These are phyloP conservation scores for Brasenia schreberi DNA, from an alignment of 164 flowering plant genomes.

Conservation along the genomic window DNA sequence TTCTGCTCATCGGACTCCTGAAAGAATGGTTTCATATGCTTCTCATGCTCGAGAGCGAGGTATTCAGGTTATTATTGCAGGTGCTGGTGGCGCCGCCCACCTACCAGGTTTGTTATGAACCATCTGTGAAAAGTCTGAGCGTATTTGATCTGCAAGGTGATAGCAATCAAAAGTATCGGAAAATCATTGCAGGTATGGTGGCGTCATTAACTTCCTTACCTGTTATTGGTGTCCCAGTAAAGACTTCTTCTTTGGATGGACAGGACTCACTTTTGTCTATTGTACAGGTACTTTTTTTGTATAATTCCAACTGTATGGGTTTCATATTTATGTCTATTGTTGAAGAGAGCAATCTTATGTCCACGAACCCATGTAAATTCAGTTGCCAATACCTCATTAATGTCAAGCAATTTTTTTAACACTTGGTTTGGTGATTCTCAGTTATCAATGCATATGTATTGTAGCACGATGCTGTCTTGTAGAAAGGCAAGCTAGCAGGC, in stretches of 20 bases:
- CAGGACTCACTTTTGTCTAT: conserved; percentile 88
- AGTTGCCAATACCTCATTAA: background rate
- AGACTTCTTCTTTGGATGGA: conserved; percentile 71
- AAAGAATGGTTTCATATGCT: conserved; percentile 80
- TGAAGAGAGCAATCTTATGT: background rate
- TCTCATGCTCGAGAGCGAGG: conserved; percentile 67
- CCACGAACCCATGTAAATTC: background rate
- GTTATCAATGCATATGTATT: background rate
- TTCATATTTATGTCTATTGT: background rate
- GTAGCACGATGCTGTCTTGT: background rate
- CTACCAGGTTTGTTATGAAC: conserved; percentile 55
- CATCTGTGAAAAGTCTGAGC: background rate
- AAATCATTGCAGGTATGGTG: conserved; percentile 61
- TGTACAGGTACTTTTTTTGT: conserved; percentile 56
- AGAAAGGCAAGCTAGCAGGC: no score
- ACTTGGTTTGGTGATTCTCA: background rate
- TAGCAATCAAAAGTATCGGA: background rate
- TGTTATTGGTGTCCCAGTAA: conserved; percentile 94
- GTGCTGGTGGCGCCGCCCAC: conserved; percentile 99
- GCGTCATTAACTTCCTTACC: conserved; percentile 88
- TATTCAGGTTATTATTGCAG: conserved; percentile 79
- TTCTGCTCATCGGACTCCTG: conserved; percentile 97
- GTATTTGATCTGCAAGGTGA: background rate
- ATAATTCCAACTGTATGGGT: background rate
- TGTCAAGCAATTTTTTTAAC: background rate